phyloP scores from a whole-genome alignment of 768 basidiomycete species.

The Amanita exitialis region DNA sequence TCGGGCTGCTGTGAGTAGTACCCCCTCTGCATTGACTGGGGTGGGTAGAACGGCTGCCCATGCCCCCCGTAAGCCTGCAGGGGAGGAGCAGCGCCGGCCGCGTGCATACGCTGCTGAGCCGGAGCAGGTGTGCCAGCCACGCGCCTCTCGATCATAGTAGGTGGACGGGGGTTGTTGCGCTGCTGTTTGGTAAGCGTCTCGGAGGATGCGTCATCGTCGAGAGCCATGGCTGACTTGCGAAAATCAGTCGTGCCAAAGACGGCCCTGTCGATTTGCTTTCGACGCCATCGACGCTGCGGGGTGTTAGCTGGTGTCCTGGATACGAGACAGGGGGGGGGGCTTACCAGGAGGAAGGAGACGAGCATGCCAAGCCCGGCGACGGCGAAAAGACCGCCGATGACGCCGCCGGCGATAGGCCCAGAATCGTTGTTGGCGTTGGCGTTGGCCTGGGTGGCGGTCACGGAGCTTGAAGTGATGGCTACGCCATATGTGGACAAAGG shows the following conservation, averaged over 20 bases:
- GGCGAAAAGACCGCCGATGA: constrained; percentile 36
- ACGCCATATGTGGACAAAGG: not conserved
- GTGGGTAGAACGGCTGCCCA: constrained; percentile 1
- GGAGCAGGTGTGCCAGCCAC: constrained; percentile 11
- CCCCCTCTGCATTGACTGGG: constrained; percentile 1
- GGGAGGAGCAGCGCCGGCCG: not conserved
- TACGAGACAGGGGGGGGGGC: constrained; percentile 10
- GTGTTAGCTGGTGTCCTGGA: not conserved
- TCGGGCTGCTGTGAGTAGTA: constrained; percentile 1
- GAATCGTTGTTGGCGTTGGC: constrained; percentile 9
- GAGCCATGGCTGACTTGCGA: constrained; percentile 53
- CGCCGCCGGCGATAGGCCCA: constrained; percentile 28
- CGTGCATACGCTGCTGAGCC: constrained; percentile 12
- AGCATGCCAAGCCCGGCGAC: constrained; percentile 29
- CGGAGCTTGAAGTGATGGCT: not conserved
- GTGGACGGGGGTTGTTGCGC: constrained; percentile 44
- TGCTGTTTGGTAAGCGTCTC: constrained; percentile 21
- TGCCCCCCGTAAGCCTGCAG: not conserved
- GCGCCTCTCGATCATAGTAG: constrained; percentile 54
- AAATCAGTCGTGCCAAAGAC: constrained; percentile 48
- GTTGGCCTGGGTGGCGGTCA: not conserved
- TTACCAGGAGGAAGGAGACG: constrained; percentile 37
- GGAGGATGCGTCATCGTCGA: constrained; percentile 45
- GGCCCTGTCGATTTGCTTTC: constrained; percentile 26
- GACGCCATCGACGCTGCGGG: constrained; percentile 32